A percentile compares a stretch with the other conserved stretches of the same genome.
phyloP scores from a whole-genome alignment of 352 stramenopile genomes.

The Globisporangium cylindrosporum region DNA sequence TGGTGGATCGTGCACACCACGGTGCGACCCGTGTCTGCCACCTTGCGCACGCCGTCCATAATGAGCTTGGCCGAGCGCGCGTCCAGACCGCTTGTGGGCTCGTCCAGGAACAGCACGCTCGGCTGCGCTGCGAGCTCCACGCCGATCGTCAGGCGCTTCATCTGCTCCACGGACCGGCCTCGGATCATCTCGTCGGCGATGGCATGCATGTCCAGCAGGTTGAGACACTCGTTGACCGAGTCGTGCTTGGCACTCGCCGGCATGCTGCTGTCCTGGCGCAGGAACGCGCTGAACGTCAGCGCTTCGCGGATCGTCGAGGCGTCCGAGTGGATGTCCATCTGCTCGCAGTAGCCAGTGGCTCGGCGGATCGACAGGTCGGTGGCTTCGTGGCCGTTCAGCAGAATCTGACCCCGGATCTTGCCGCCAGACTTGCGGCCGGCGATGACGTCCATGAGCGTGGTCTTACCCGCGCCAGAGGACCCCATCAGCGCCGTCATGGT shows the following conservation, averaged over 20 bases:
- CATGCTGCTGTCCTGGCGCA: slow-evolving; percentile 33
- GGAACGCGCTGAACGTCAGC: slow-evolving; percentile 73
- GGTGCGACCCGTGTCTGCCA: slow-evolving; percentile 31
- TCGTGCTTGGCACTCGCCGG: slow-evolving; percentile 19
- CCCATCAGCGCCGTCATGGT: slow-evolving; percentile 46
- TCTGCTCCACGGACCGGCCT: slow-evolving; percentile 24
- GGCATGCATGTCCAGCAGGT: no score
- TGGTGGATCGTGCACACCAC: no score
- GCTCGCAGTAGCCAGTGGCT: slow-evolving; percentile 30
- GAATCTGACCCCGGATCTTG: slow-evolving; percentile 64
- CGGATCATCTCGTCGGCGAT: background rate
- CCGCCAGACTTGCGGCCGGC: slow-evolving; percentile 83
- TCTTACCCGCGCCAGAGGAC: slow-evolving; percentile 65
- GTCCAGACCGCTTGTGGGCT: no score
- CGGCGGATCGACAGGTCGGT: slow-evolving; percentile 20
- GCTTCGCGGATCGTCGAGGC: slow-evolving; percentile 84
- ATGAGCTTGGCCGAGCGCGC: slow-evolving; percentile 47
- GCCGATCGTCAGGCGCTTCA: slow-evolving; percentile 34
- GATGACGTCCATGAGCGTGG: slow-evolving; percentile 90
- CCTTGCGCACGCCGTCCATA: slow-evolving; percentile 83
- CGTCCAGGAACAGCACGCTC: slow-evolving; percentile 63
- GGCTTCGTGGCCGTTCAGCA: slow-evolving; percentile 67
- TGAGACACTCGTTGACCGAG: no score
- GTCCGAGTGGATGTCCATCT: slow-evolving; percentile 78
- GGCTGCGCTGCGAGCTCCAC: slow-evolving; percentile 67